Percentiles rank a stretch among this genome's conserved stretches.
Conservation (phyloP, 352 stramenopile genomes). For the Thalassiosira mediterranea region DNA sequence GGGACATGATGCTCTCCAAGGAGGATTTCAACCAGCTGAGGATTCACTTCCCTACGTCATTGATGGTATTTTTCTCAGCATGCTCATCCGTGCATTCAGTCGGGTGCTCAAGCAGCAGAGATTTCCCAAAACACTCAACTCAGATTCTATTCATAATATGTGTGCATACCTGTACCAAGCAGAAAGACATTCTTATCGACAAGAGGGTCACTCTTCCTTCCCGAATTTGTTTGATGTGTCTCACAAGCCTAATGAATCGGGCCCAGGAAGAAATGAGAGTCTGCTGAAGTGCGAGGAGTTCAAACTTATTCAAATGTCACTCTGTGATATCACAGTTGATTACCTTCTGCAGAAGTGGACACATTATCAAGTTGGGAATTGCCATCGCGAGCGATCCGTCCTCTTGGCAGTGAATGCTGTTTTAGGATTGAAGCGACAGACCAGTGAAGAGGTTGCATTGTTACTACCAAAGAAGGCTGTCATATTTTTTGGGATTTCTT, state of each 20-base stretch:
- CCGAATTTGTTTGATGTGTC: too few relatives aligned
- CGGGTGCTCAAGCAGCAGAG: not conserved
- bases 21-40: constrained; percentile 26
- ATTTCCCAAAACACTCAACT: too few relatives aligned
- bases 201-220: too few relatives aligned
- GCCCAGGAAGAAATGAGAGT: too few relatives aligned
- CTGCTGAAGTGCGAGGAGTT: constrained; percentile 16
- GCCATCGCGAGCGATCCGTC: constrained; percentile 6
- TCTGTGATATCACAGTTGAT: constrained; percentile 38
- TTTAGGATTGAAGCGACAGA: constrained; percentile 18
- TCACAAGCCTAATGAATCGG: too few relatives aligned
- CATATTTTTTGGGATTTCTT: constrained; percentile 4
- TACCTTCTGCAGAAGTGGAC: constrained; percentile 18
- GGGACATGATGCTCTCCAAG: constrained; percentile 17
- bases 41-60: constrained; percentile 10
- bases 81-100: constrained; percentile 19
- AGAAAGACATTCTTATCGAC: too few relatives aligned
- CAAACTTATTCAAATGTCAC: constrained; percentile 23
- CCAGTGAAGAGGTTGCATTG: not conserved
- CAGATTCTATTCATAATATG: too few relatives aligned
- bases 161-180: too few relatives aligned
- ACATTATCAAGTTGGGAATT: not conserved
- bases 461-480: not conserved
- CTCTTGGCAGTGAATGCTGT: constrained; percentile 17
- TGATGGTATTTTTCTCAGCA: constrained; percentile 29